phyloP scores from a whole-genome alignment of 2,329 filamentous ascomycete species.

The Penicillium sp. region DNA sequence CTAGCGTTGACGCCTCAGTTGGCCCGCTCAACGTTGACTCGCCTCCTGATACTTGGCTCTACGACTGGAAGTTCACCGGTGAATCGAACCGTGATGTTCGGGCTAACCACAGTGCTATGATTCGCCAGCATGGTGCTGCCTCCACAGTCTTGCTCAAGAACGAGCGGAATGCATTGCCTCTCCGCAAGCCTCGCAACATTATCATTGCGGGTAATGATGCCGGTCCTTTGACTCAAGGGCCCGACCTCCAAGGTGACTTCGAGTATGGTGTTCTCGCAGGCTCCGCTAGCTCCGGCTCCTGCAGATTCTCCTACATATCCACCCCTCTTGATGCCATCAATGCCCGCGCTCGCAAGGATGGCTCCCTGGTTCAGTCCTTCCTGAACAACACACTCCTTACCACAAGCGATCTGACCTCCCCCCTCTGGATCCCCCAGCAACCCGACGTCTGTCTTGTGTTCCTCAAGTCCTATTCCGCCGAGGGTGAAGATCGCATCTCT shows the following conservation, averaged over 20 bases:
- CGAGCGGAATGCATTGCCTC: conserved; percentile 46
- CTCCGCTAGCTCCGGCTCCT: conserved; percentile 19
- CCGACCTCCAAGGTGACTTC: conserved; percentile 1
- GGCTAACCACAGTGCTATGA: conserved; percentile 64
- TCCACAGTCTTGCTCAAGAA: conserved; percentile 71
- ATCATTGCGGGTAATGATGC: conserved; percentile 53
- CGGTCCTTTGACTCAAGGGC: conserved; percentile 21
- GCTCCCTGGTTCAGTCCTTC: conserved; percentile 22
- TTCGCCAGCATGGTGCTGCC: conserved; percentile 70
- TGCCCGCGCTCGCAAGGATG: conserved; percentile 11
- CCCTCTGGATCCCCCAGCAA: not conserved
- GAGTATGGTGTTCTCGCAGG: conserved; percentile 18
- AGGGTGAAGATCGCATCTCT: conserved; percentile 36
- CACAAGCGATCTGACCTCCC: no score
- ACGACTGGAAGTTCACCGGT: conserved; percentile 15
- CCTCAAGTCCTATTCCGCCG: conserved; percentile 52
- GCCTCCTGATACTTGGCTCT: conserved; percentile 8
- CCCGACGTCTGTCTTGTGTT: conserved; percentile 50
- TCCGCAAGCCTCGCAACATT: conserved; percentile 48
- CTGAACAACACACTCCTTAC: conserved; percentile 21
- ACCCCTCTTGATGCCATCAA: conserved; percentile 31
- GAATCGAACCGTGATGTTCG: conserved; percentile 57
- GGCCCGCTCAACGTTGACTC: conserved; percentile 29
- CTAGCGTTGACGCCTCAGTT: conserved; percentile 24
- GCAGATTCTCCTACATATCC: conserved; percentile 25